These are phyloP conservation scores for Xerocomus nothofagi DNA, from an alignment of 1,284 basidiomycete species.

Conservation along the genomic window DNA sequence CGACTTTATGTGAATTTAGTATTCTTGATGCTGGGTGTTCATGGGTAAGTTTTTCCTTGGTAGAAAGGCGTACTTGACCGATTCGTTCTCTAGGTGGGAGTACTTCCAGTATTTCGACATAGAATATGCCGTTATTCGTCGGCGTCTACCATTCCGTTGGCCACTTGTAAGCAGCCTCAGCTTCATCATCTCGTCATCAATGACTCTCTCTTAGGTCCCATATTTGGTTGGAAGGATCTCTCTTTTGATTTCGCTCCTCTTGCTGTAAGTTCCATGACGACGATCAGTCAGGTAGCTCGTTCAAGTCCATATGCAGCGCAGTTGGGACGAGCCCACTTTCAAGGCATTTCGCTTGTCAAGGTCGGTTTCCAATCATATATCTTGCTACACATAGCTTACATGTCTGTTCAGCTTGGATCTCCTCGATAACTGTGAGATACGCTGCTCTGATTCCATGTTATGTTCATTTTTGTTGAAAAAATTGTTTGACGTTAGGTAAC, in stretches of 20 bases:
- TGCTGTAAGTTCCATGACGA: conserved; percentile 10
- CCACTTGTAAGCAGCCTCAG: conserved; percentile 18
- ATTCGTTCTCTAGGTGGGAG: conserved; percentile 22
- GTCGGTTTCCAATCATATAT: conserved; percentile 13
- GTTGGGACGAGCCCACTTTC: neutral
- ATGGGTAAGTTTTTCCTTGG: conserved; percentile 10
- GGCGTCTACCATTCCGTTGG: conserved; percentile 19
- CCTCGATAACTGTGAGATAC: conserved; percentile 7
- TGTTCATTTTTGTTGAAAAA: neutral
- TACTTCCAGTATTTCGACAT: conserved; percentile 18
- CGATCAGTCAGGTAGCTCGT: neutral
- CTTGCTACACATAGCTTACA: conserved; percentile 1
- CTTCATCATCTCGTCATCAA: no score
- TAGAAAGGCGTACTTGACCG: neutral
- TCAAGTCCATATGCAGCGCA: conserved; percentile 7
- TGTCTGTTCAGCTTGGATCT: neutral
- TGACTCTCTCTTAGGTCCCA: conserved; percentile 25
- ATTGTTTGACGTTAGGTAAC: conserved; percentile 1
- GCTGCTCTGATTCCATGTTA: no score
- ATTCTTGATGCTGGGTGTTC: conserved; percentile 15
- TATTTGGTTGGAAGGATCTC: conserved; percentile 18
- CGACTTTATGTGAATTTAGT: neutral
- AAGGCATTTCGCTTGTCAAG: neutral
- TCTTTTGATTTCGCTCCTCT: conserved; percentile 12
- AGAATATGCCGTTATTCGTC: conserved; percentile 16